These are phyloP conservation scores for Acidomyces sp. DNA, from an alignment of 495 filamentous ascomycete genomes.

Conservation along the genomic window DNA sequence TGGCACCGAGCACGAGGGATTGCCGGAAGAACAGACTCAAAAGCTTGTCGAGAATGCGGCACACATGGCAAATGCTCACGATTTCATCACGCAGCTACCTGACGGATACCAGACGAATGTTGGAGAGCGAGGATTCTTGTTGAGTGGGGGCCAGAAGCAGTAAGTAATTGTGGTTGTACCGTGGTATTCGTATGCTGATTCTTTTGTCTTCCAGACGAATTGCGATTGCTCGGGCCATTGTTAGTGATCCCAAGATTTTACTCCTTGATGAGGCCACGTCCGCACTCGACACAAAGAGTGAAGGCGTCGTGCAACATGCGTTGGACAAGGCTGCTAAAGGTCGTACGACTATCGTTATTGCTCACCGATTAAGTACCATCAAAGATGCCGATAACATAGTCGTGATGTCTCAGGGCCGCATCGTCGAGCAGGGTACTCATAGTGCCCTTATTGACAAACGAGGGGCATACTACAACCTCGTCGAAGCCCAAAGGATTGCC, in stretches of 20 bases:
- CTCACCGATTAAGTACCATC: constrained; percentile 88
- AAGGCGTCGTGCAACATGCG: constrained; percentile 88
- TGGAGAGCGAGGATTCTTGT: constrained; percentile 81
- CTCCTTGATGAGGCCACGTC: constrained; percentile 91
- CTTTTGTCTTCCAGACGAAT: no score
- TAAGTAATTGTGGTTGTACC: no score
- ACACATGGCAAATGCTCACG: constrained; percentile 83
- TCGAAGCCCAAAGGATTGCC: constrained; percentile 68
- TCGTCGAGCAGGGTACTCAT: constrained; percentile 84
- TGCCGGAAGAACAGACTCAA: constrained; percentile 47
- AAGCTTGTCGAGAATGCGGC: constrained; percentile 68
- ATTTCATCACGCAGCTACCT: constrained; percentile 72
- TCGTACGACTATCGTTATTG: constrained; percentile 93
- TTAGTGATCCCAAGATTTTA: constrained; percentile 89
- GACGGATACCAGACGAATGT: constrained; percentile 91
- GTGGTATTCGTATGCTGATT: no score
- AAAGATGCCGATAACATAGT: constrained; percentile 91
- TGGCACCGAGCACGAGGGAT: constrained; percentile 62
- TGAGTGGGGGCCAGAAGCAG: constrained; percentile 96
- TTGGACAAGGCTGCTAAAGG: constrained; percentile 76
- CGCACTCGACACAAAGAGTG: constrained; percentile 88
- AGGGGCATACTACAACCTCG: constrained; percentile 60
- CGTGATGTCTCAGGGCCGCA: constrained; percentile 69
- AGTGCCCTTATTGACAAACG: constrained; percentile 48
- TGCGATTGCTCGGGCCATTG: constrained; percentile 74